A percentile compares a stretch with the other conserved stretches of the same genome.
These are phyloP conservation scores for Paecilomyces variotii DNA, from an alignment of 2,329 filamentous ascomycete genomes.

Conservation along the genomic window DNA sequence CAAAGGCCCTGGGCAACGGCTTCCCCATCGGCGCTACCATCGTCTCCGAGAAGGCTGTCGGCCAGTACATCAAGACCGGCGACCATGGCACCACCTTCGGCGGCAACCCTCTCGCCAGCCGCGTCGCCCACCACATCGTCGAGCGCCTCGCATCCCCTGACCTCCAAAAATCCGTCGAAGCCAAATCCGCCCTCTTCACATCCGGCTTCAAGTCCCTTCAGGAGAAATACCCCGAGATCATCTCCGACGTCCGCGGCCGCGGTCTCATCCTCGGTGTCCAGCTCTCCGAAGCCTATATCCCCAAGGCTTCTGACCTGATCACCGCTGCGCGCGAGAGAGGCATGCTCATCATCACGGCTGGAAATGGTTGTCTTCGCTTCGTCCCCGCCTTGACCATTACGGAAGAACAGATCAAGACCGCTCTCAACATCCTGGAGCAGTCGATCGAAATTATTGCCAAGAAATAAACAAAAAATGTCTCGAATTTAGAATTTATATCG, in stretches of 20 bases:
- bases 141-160: conserved; percentile 62
- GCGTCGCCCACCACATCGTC: conserved; percentile 81
- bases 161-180: conserved; percentile 61
- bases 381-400: conserved; percentile 80
- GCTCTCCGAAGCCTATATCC: conserved; percentile 59
- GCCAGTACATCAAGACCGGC: conserved; percentile 61
- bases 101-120: conserved; percentile 78
- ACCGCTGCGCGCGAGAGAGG: conserved; percentile 82
- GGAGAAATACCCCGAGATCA: conserved; percentile 58
- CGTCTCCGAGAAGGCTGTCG: conserved; percentile 55
- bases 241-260: conserved; percentile 71
- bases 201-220: conserved; percentile 50
- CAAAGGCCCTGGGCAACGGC: conserved; percentile 93
- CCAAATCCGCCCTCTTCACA: conserved; percentile 57
- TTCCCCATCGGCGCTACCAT: conserved; percentile 87
- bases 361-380: conserved; percentile 84
- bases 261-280: conserved; percentile 86
- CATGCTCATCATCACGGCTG: conserved; percentile 82
- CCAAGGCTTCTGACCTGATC: conserved; percentile 51
- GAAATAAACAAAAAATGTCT: neutral
- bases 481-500: neutral
- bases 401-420: conserved; percentile 70
- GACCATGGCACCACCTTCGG: conserved; percentile 95
- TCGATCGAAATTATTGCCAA: conserved; percentile 48
- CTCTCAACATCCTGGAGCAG: conserved; percentile 66